Conservation (phyloP, 2,329 filamentous ascomycete genomes). For the Colletotrichum coccodes region DNA sequence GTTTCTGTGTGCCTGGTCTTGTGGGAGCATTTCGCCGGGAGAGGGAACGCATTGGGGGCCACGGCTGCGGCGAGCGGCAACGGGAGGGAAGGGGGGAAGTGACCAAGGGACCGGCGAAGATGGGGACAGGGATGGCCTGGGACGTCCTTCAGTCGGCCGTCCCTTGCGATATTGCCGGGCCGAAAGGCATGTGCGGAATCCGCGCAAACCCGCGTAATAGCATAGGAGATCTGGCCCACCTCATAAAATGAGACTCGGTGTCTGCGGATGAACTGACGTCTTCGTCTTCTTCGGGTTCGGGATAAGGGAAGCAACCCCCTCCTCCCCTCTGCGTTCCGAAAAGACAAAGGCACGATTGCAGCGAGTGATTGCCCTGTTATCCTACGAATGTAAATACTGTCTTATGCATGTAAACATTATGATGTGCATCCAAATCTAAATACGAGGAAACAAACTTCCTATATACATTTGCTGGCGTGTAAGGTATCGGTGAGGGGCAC, state of each 20-base stretch:
- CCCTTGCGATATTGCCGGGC: neutral
- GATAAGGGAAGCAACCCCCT: neutral
- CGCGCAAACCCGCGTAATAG: neutral
- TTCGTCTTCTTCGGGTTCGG: neutral
- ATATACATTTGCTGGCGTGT: no score
- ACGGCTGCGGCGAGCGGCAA: neutral
- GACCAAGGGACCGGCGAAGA: neutral
- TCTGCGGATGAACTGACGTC: slow-evolving; percentile 15
- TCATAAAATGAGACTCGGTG: neutral
- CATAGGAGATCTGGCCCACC: neutral
- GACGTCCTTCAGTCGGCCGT: neutral
- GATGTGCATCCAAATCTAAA: neutral
- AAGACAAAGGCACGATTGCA: neutral
- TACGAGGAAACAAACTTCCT: neutral
- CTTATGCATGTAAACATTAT: neutral
- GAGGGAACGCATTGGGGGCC: neutral
- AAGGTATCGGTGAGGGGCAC: no score
- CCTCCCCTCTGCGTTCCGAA: neutral
- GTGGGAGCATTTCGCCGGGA: neutral
- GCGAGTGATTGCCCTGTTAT: no score
- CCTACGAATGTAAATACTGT: neutral
- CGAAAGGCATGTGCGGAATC: neutral
- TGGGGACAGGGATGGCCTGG: neutral
- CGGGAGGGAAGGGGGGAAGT: neutral
- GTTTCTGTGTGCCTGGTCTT: neutral